Percentiles rank a stretch among this genome's conserved stretches.
Evolutionary conservation across 176 grass and related monocot species (phyloP).

Genomic region (Thalia dealbata): DNA sequence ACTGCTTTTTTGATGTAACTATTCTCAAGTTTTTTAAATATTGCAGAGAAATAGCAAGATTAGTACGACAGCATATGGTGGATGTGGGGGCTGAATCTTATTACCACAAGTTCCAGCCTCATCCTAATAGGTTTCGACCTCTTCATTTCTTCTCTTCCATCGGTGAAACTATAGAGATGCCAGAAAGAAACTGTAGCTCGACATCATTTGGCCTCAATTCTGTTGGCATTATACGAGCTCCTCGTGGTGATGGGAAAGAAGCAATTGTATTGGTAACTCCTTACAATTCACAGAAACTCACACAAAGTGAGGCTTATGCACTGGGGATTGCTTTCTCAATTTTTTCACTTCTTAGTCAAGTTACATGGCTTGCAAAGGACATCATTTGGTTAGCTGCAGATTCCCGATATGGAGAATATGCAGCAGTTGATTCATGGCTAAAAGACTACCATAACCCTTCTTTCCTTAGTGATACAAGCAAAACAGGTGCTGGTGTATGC

Average conservation of each 20-base stretch:
- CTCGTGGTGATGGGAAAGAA: conserved; percentile 94
- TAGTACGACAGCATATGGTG: conserved; percentile 51
- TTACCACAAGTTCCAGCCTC: conserved; percentile 62
- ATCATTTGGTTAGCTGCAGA: conserved; percentile 85
- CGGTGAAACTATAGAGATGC: conserved; percentile 22
- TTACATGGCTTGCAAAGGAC: conserved; percentile 81
- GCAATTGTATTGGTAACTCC: conserved; percentile 85
- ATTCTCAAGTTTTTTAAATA: conserved; percentile 4
- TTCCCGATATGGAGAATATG: conserved; percentile 74
- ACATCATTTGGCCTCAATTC: conserved; percentile 47
- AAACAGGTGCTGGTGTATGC: conserved; percentile 20
- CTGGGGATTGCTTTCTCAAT: conserved; percentile 78
- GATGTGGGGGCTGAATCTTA: conserved; percentile 66
- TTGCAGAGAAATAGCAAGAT: conserved; percentile 51
- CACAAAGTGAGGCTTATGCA: conserved; percentile 56
- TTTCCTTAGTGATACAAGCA: conserved; percentile 30
- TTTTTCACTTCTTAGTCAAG: conserved; percentile 68
- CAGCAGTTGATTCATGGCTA: conserved; percentile 71
- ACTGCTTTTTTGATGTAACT: neutral
- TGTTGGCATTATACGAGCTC: conserved; percentile 74
- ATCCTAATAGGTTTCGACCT: conserved; percentile 42
- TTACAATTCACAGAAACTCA: conserved; percentile 56
- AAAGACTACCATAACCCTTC: conserved; percentile 79
- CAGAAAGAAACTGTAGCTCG: conserved; percentile 31
- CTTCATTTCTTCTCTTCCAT: conserved; percentile 72